Base-by-base conservation (phyloP, 2,329 filamentous ascomycete genomes). In the Sporothrix protearum region DNA sequence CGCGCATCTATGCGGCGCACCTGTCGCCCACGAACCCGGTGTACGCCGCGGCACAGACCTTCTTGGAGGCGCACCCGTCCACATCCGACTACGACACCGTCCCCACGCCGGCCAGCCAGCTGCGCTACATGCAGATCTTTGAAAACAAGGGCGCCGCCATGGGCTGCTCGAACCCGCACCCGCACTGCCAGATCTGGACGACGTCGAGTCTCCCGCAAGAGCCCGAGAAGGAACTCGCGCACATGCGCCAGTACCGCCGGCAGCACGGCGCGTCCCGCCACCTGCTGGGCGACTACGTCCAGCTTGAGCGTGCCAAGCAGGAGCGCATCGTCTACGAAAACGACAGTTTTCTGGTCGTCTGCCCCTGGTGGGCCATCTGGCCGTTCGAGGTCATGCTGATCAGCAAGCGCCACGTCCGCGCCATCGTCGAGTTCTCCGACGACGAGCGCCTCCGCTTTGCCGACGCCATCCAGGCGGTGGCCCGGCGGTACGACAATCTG, bases 61-160 rank as follows among this genome's bases (percentile, higher is more conserved):
- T 84, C 5, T 79, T 82, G 49, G 66, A 72, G n/a, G 69, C 68
- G 5, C 77, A 80, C 1, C 76, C 84, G 78, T 72, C 47, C n/a
- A 49, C 78, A 2, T 78, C 78, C 12, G 76, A 78, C 4, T 79
- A 82, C 72, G 79, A 78, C 71, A 73, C 79, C 30, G 78, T 86
- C 22, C 76, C 82, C 8, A 81, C 82, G 36, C 91, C 93, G 4
- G 88, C 86, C 68, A 87, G 92, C 69, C 93, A 97, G 81, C 93
- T 97, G 77, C 89, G 92, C 70, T 98, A 97, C 82, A 97, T 99
- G 94, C 96, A 99, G 80, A 98, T 99, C 75, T 99, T 99, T 74
- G 96, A 99, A 83, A 99, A 99, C 85, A 99, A 99, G 82, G 96
- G 96, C 68, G 89, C 92, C 0, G 93, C 95, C 12, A 99, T 99